Base-by-base conservation (phyloP, 2,329 filamentous ascomycete species). In the Orbilia javanica region DNA sequence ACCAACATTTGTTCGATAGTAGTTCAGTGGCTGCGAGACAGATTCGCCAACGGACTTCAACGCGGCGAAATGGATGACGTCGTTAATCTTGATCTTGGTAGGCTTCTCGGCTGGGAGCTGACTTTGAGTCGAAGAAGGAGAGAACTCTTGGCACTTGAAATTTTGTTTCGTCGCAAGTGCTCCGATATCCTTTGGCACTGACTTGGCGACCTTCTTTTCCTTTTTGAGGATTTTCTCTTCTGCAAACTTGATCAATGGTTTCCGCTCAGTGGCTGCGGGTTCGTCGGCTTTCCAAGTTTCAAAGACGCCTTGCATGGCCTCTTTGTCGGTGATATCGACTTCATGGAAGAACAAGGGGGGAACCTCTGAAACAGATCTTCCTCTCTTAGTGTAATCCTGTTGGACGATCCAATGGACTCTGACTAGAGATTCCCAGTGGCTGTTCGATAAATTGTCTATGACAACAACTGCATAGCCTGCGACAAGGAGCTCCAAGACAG, bases 21-120 rank as follows among this genome's bases (percentile, higher is more conserved):
- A 92, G 74, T 87, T 87, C 70, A 91, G 83, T 0, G 90, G 90
- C 73, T 86, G 84, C 27, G 84, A 83, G 77, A 91, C 90, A 50
- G 88, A 90, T 80, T 92, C 89, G 27, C 87, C 87, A 0, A 91
- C 89, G 1, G 89, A 89, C 82, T 91, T 91, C 85, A 88, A 88
- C 0, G 90, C 90, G 13, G 90, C 90, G 80, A 91, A 91, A 81
- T 92, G 90, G 72, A 92, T 90, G n/a, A 91, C 89, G 0, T 89
- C 89, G 0, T 85, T 84, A 78, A 91, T 90, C 31, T 84, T 86
- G 1, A 88, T 89, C 65, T 83, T 5, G 83, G 18, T 84, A 82
- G 13, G 82, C 79, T 7, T 82, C 4, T 25, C 82, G 81, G 83
- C 83, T 83, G 67, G 82, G 72, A 50, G 83, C 82, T 44, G 81